Conservation (phyloP, 495 filamentous ascomycete genomes). For the Penicillium tannophilum region DNA sequence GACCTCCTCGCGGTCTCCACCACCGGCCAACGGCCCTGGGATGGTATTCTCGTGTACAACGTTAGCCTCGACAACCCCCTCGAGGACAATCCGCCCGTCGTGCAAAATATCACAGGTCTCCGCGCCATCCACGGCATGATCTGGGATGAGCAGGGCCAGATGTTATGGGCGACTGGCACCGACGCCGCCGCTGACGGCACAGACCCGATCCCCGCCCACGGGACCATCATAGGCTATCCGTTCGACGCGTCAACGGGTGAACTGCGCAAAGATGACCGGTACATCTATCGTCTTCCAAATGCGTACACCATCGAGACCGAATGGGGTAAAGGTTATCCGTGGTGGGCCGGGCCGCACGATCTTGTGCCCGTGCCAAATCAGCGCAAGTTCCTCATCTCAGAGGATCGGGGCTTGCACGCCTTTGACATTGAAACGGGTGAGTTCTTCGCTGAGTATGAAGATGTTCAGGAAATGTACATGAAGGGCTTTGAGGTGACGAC, state of each 20-base stretch:
- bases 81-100: constrained; percentile 25
- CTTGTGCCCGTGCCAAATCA: constrained; percentile 33
- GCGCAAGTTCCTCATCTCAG: constrained; percentile 29
- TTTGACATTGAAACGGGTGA: constrained; percentile 26
- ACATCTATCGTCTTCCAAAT: constrained; percentile 17
- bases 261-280: constrained; percentile 20
- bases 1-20: constrained; percentile 29
- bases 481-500: constrained; percentile 31
- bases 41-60: constrained; percentile 35
- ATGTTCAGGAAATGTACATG: constrained; percentile 27
- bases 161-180: constrained; percentile 33
- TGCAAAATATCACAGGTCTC: constrained; percentile 34
- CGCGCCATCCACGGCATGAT: constrained; percentile 35
- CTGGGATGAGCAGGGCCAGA: constrained; percentile 32
- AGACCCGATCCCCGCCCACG: constrained; percentile 28
- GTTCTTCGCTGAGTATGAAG: constrained; percentile 9
- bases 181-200: constrained; percentile 33
- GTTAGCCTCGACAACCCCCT: constrained; percentile 25
- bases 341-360: constrained; percentile 35
- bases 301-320: constrained; percentile 24
- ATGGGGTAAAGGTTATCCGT: constrained; percentile 31
- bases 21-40: constrained; percentile 30
- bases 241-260: constrained; percentile 24
- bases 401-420: constrained; percentile 27
- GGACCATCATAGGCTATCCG: constrained; percentile 27